These are phyloP conservation scores for Apiotrichum gracile DNA, from an alignment of 1,284 basidiomycete genomes.

Conservation along the genomic window DNA sequence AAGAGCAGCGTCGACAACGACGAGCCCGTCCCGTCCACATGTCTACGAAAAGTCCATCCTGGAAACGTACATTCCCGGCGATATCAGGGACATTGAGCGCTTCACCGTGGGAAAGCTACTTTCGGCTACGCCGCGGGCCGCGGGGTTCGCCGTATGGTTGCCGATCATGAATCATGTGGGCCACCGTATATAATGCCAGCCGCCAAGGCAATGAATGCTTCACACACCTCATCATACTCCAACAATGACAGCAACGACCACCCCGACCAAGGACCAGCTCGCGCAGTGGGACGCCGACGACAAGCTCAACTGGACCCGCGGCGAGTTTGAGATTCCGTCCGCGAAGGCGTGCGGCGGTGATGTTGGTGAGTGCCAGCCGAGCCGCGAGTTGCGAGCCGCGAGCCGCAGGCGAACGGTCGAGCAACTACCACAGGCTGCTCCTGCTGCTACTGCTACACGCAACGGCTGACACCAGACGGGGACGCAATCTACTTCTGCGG, in stretches of 20 bases:
- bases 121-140: too few relatives aligned
- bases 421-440: too few relatives aligned
- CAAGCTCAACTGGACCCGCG: slow-evolving; percentile 43
- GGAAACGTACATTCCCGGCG: too few relatives aligned
- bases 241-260: slow-evolving; percentile 3
- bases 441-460: too few relatives aligned
- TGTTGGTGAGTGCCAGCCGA: slow-evolving; percentile 25
- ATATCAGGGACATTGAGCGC: too few relatives aligned
- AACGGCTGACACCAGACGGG: slow-evolving; percentile 25
- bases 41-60: too few relatives aligned
- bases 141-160: too few relatives aligned
- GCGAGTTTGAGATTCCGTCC: slow-evolving; percentile 44
- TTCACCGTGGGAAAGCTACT: neutral
- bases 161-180: too few relatives aligned
- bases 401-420: too few relatives aligned
- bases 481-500: slow-evolving; percentile 79
- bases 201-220: neutral
- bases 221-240: neutral
- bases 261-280: slow-evolving; percentile 19
- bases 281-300: slow-evolving; percentile 37
- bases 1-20: too few relatives aligned
- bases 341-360: slow-evolving; percentile 40
- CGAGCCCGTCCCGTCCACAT: too few relatives aligned
- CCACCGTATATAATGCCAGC: too few relatives aligned
- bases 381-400: neutral